Conservation (phyloP, 2,329 filamentous ascomycete species). For the Cercospora beticola region DNA sequence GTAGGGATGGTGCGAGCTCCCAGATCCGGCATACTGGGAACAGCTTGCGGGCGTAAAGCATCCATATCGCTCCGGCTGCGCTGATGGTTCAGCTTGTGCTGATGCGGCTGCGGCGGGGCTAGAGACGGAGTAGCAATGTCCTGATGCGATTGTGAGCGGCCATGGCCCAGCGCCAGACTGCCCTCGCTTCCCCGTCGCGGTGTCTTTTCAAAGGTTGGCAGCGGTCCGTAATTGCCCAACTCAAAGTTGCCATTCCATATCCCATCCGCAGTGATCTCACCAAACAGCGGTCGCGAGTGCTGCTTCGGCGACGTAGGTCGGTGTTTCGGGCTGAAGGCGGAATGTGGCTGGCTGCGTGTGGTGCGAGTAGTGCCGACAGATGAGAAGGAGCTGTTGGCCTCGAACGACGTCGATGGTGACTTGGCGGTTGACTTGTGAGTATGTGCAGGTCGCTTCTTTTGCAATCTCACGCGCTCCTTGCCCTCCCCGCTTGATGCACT, state of each 20-base stretch:
- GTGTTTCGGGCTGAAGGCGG: conserved; percentile 28
- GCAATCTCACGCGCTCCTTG: conserved; percentile 31
- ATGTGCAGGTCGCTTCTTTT: conserved; percentile 33
- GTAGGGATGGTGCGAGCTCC: conserved; percentile 20
- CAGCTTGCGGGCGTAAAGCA: conserved; percentile 21
- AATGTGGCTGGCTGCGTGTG: conserved; percentile 32
- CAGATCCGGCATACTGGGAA: conserved; percentile 35
- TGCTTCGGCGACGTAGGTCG: conserved; percentile 24
- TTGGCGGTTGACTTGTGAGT: conserved; percentile 30
- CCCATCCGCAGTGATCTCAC: conserved; percentile 67
- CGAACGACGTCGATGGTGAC: conserved; percentile 32
- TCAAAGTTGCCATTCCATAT: conserved; percentile 46
- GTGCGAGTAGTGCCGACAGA: conserved; percentile 27
- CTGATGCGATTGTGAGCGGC: conserved; percentile 56
- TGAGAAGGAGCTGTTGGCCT: conserved; percentile 31
- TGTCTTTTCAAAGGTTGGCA: conserved; percentile 29
- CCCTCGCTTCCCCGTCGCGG: conserved; percentile 69
- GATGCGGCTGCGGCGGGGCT: conserved; percentile 17
- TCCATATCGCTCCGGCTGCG: conserved; percentile 38
- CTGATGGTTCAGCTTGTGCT: conserved; percentile 33
- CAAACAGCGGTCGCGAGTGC: conserved; percentile 62
- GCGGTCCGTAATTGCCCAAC: conserved; percentile 29
- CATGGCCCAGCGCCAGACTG: conserved; percentile 55
- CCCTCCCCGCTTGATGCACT: conserved; percentile 26
- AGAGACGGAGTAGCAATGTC: conserved; percentile 30